These are phyloP conservation scores for Lodderomyces parapsilosis DNA, from an alignment of 1,139 yeast species.

Conservation along the genomic window DNA sequence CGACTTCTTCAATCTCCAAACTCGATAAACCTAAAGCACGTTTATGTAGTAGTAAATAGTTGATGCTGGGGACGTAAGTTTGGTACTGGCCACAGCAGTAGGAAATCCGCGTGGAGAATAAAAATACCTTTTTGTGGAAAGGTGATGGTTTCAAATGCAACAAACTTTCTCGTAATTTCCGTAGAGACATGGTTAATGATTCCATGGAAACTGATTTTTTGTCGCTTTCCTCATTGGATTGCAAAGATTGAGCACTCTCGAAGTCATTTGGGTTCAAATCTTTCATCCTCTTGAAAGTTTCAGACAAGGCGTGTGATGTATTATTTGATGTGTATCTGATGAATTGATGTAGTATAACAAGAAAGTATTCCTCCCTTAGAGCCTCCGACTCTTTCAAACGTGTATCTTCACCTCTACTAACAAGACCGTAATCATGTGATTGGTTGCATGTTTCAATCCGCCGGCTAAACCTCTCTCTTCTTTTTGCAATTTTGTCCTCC, in stretches of 20 bases:
- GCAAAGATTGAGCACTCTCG: slow-evolving; percentile 5
- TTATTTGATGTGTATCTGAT: slow-evolving; percentile 25
- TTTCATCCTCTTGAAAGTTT: slow-evolving; percentile 16
- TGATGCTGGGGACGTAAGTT: slow-evolving; percentile 56
- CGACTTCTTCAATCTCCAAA: slow-evolving; percentile 39
- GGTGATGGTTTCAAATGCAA: slow-evolving; percentile 34
- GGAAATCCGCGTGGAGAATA: slow-evolving; percentile 50
- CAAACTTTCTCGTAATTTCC: slow-evolving; percentile 57
- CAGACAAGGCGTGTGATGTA: slow-evolving; percentile 18
- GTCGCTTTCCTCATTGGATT: not conserved
- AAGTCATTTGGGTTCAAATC: slow-evolving; percentile 11
- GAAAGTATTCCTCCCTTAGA: slow-evolving; percentile 41
- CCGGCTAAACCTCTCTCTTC: slow-evolving; percentile 2
- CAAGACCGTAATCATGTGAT: slow-evolving; percentile 39
- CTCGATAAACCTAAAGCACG: slow-evolving; percentile 9
- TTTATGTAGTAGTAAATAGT: slow-evolving; percentile 30
- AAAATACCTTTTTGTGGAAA: slow-evolving; percentile 47
- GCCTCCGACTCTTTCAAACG: slow-evolving; percentile 43
- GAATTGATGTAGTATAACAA: slow-evolving; percentile 31
- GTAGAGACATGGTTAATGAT: slow-evolving; percentile 27
- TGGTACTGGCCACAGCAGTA: slow-evolving; percentile 52
- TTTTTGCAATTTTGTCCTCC: slow-evolving; percentile 5
- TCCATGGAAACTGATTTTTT: slow-evolving; percentile 19
- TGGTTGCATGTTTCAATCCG: not conserved
- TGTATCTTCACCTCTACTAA: slow-evolving; percentile 60